Evolutionary conservation across 441 rosid species (phyloP).

Genomic region (Manihot esculenta): DNA sequence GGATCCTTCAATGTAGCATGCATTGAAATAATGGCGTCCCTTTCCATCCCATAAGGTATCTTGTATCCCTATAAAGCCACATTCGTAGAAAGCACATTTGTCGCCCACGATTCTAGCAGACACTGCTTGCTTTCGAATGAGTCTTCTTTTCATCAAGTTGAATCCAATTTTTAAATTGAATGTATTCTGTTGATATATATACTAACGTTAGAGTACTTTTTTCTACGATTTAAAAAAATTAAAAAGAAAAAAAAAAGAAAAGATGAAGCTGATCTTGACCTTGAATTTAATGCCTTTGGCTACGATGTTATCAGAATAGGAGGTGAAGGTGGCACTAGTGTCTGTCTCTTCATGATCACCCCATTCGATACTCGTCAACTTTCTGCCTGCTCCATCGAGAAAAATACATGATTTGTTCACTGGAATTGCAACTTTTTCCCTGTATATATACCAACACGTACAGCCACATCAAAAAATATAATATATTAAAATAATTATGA

Average conservation of each 20-base stretch:
- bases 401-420: conserved; percentile 36
- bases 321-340: conserved; percentile 37
- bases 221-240: no score
- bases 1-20: conserved; percentile 24
- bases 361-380: conserved; percentile 36
- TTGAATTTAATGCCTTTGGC: conserved; percentile 36
- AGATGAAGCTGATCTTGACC: conserved; percentile 17
- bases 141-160: neutral
- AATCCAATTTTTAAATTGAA: conserved; percentile 2
- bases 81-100: conserved; percentile 3
- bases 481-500: no score
- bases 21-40: conserved; percentile 15
- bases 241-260: neutral
- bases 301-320: conserved; percentile 35
- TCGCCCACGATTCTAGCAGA: conserved; percentile 10
- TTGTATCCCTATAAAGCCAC: conserved; percentile 20
- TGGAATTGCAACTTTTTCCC: conserved; percentile 40
- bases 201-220: no score
- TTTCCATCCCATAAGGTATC: conserved; percentile 16
- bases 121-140: neutral
- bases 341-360: conserved; percentile 24
- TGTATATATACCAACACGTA: no score
- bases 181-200: conserved; percentile 1
- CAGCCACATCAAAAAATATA: no score
- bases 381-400: conserved; percentile 34